phyloP scores from a whole-genome alignment of 2,329 filamentous ascomycete genomes.

The Capronia americana region DNA sequence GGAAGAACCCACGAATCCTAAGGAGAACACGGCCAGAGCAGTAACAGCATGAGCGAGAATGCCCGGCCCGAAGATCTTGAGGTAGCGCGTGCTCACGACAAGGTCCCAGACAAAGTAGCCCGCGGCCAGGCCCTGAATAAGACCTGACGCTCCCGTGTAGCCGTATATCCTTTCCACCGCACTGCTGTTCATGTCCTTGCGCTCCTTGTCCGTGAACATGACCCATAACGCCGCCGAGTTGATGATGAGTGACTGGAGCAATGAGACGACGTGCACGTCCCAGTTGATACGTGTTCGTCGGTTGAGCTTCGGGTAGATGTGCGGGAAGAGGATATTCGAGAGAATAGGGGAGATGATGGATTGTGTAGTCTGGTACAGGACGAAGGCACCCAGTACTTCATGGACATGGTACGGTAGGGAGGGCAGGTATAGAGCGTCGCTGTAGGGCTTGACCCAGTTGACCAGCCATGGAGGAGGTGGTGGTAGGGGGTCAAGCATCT shows the following conservation, averaged over 20 bases:
- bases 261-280: slow-evolving; percentile 70
- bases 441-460: slow-evolving; percentile 56
- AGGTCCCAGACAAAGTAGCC: slow-evolving; percentile 72
- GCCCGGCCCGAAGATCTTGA: slow-evolving; percentile 65
- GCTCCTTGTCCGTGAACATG: slow-evolving; percentile 62
- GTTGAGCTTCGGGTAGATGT: slow-evolving; percentile 60
- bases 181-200: slow-evolving; percentile 58
- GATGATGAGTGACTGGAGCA: slow-evolving; percentile 65
- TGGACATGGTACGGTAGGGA: slow-evolving; percentile 67
- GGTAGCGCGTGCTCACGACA: slow-evolving; percentile 60
- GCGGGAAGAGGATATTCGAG: slow-evolving; percentile 60
- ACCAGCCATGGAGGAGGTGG: slow-evolving; percentile 60
- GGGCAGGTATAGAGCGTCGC: slow-evolving; percentile 58
- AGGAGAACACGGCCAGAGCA: slow-evolving; percentile 65
- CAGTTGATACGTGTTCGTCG: slow-evolving; percentile 67
- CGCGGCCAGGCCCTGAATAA: slow-evolving; percentile 65
- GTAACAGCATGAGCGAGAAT: slow-evolving; percentile 68
- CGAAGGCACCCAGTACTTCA: slow-evolving; percentile 63
- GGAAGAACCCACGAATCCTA: slow-evolving; percentile 64
- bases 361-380: slow-evolving; percentile 63
- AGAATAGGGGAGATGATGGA: slow-evolving; percentile 61
- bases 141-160: slow-evolving; percentile 64
- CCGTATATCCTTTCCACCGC: slow-evolving; percentile 61
- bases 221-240: slow-evolving; percentile 64
- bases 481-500: slow-evolving; percentile 54